A percentile compares a stretch with the other conserved stretches of the same genome.
Evolutionary conservation across 345 rosid genomes (phyloP).

Genomic region (Gossypium sturtianum): DNA sequence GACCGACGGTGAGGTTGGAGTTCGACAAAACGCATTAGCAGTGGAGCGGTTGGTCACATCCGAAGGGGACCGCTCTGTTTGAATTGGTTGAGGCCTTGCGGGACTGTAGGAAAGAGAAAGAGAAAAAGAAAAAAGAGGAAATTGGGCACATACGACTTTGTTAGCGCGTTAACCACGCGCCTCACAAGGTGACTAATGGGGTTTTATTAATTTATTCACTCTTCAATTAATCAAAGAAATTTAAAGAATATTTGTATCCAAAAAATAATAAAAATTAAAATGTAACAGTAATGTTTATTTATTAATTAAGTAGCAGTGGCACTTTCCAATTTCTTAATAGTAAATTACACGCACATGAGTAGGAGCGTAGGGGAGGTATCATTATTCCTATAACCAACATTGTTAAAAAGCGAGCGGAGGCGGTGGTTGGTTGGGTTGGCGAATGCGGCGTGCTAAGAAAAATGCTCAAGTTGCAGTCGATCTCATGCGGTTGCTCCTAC

Average conservation of each 20-base stretch:
- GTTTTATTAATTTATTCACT: not conserved
- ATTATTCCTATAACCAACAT: conserved; percentile 18
- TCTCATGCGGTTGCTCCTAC: not conserved
- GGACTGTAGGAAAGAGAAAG: too few species aligned
- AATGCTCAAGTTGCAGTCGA: not conserved
- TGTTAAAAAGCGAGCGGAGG: not conserved
- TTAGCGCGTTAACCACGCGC: not conserved
- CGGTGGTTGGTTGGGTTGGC: conserved; percentile 7
- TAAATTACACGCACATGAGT: not conserved
- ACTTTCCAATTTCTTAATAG: not conserved
- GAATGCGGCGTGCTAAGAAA: not conserved
- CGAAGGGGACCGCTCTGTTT: conserved; percentile 24
- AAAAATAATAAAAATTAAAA: too few species aligned
- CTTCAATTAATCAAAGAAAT: too few species aligned
- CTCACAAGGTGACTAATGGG: not conserved
- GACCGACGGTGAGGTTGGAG: not conserved
- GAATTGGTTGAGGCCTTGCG: not conserved
- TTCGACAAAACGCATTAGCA: not conserved
- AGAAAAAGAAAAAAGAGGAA: not conserved
- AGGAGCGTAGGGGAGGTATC: not conserved
- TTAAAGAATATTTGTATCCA: too few species aligned
- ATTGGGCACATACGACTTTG: not conserved
- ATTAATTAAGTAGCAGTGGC: too few species aligned
- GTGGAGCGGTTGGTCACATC: conserved; percentile 35
- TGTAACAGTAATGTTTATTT: too few species aligned